Percentiles rank a stretch among this genome's conserved stretches.
Evolutionary conservation across 106 monocot species (phyloP).

Genomic region (Iris macrosiphon): DNA sequence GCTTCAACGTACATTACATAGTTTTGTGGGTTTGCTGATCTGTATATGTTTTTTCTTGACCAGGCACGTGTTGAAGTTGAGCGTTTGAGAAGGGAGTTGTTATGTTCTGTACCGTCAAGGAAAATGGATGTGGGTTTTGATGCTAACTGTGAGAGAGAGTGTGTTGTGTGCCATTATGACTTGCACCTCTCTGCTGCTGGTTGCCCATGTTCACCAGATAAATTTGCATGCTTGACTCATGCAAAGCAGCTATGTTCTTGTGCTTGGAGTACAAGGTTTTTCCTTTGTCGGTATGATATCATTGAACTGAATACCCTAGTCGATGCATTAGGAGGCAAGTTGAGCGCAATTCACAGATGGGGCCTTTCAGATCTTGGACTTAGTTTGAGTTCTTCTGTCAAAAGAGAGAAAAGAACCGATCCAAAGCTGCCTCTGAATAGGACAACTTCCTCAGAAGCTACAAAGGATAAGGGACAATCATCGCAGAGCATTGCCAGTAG

Average conservation of each 20-base stretch:
- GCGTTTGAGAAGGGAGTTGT: conserved; percentile 34
- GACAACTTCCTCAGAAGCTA: conserved; percentile 7
- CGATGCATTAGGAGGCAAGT: conserved; percentile 71
- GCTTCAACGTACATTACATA: neutral
- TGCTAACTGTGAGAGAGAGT: conserved; percentile 63
- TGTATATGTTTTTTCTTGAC: conserved; percentile 7
- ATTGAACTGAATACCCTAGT: conserved; percentile 57
- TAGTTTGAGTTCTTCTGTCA: conserved; percentile 20
- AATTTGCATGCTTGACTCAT: conserved; percentile 76
- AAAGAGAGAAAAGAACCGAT: conserved; percentile 19
- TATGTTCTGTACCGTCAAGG: conserved; percentile 41
- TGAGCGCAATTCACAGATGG: conserved; percentile 81
- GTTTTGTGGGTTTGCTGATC: neutral
- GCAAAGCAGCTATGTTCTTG: conserved; percentile 75
- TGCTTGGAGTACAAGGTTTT: conserved; percentile 41
- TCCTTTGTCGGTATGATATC: conserved; percentile 76
- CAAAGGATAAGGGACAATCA: conserved; percentile 4
- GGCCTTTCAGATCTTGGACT: conserved; percentile 62
- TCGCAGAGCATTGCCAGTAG: neutral
- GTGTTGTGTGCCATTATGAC: conserved; percentile 79
- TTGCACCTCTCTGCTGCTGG: conserved; percentile 76
- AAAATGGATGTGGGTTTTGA: conserved; percentile 80
- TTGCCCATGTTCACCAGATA: conserved; percentile 60
- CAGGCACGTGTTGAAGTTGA: conserved; percentile 65
- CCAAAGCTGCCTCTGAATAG: conserved; percentile 11